Base-by-base conservation (phyloP, 176 grass and related monocot genomes). In the Eragrostis nindensis region DNA sequence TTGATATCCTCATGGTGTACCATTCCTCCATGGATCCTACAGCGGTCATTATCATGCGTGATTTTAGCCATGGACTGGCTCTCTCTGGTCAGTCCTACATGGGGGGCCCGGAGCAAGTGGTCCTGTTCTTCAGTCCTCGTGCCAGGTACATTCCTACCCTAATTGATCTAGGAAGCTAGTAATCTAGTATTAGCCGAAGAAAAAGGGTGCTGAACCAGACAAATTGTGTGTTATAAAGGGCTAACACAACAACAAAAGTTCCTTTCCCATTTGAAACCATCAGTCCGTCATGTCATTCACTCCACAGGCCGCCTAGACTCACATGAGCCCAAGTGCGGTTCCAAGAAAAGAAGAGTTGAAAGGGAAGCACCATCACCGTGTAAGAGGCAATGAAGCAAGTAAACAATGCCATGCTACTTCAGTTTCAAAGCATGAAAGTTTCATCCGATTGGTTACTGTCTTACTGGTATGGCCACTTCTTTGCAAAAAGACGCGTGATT, bases 171-270 rank as follows among this genome's bases (percentile, higher is more conserved):
- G 21, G 48, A 38, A 80, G 42, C 75, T 66, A 54, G 19, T 65
- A 22, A 78, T 65, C 46, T 83, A 40, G 57, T 7, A 71, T 89
- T 75, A 80, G 39, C 32, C 75, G 76, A 25, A 77, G 68, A 56
- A 41, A 32, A 85, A 71, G 53, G 54, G 46, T 8, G 48, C 8
- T 69, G 70, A 27, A 29, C 16, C 63, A 68, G 87, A 89, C 82
- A 89, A 70, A 75, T 44, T 3, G 76, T 22, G 63, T 39, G 76
- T 88, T 75, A 84, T 65, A 68, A 80, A 62, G 38, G 70, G 38
- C 70, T 75, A 80, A 75, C 69, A 27, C 77, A 18, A 5, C 21
- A 27, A 11, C n/a, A 59, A 59, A 88, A 89, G 40, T 36, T 36
- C 32, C 32, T 36, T 36, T 36, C 32, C 32, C 32, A 36, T 36